phyloP scores from a whole-genome alignment of 176 grass and related monocot species.

The Luzula sylvatica region DNA sequence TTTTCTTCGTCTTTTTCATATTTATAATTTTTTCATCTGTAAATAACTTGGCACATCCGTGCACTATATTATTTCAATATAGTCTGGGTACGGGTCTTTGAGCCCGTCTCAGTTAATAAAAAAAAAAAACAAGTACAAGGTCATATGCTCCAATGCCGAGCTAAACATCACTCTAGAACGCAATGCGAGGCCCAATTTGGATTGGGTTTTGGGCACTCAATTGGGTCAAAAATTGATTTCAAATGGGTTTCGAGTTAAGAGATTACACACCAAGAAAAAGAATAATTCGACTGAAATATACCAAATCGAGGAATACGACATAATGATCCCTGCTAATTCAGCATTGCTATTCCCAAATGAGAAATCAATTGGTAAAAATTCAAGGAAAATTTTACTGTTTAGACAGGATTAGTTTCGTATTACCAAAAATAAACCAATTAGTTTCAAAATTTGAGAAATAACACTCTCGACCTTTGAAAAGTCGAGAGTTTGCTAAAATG shows the following conservation, averaged over 20 bases:
- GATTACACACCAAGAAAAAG: slow-evolving; percentile 60
- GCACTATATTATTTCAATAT: too few species aligned
- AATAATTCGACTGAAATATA: slow-evolving; percentile 28
- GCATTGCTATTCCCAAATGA: slow-evolving; percentile 72
- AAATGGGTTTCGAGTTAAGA: slow-evolving; percentile 55
- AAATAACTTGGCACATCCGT: too few species aligned
- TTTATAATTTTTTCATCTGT: too few species aligned
- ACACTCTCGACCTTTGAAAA: too few species aligned
- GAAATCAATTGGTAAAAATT: slow-evolving; percentile 48
- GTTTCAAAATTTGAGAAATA: too few species aligned
- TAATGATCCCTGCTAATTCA: slow-evolving; percentile 50
- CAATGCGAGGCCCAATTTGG: slow-evolving; percentile 64
- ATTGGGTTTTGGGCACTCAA: slow-evolving; percentile 38
- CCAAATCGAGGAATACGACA: slow-evolving; percentile 58
- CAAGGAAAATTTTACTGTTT: too few species aligned
- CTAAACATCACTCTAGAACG: slow-evolving; percentile 57
- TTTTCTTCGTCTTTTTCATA: too few species aligned
- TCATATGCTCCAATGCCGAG: slow-evolving; percentile 40
- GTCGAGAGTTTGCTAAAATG: too few species aligned
- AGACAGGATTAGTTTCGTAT: too few species aligned
- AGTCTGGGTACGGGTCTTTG: too few species aligned
- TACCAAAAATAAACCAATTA: too few species aligned
- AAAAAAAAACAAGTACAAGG: slow-evolving; percentile 45
- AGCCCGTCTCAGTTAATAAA: too few species aligned
- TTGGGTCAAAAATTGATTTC: slow-evolving; percentile 42